These are phyloP conservation scores for Camellia lanceoleosa DNA, from an alignment of 148 eudicot genomes.

Conservation along the genomic window DNA sequence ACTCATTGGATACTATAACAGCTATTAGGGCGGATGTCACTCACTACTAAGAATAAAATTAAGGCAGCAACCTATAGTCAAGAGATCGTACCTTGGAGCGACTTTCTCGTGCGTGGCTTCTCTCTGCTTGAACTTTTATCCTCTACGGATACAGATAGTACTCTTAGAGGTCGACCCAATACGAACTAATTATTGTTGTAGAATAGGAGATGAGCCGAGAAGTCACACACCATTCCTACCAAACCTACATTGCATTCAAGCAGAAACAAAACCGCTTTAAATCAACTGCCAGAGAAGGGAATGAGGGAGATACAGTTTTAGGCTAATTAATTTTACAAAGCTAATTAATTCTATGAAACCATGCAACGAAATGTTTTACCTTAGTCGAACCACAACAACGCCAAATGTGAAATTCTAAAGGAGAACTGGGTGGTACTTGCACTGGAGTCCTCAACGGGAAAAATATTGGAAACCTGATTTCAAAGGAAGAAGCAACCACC, in stretches of 20 bases:
- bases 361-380: constrained; percentile 32
- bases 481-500: constrained; percentile 3
- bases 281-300: background rate
- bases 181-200: too few species aligned
- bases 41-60: background rate
- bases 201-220: constrained; percentile 66
- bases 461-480: constrained; percentile 85
- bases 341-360: background rate
- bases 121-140: background rate
- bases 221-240: constrained; percentile 93
- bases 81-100: background rate
- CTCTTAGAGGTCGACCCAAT: constrained; percentile 81
- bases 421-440: constrained; percentile 49
- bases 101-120: too few species aligned
- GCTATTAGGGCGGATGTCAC: background rate
- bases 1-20: too few species aligned
- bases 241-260: constrained; percentile 50
- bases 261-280: background rate
- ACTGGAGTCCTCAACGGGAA: constrained; percentile 81
- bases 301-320: background rate
- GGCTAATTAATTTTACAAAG: background rate
- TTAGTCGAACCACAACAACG: constrained; percentile 82
- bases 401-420: constrained; percentile 82
- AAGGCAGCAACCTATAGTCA: background rate
- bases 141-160: background rate